phyloP scores from a whole-genome alignment of 1,139 yeast genomes.

The Pichia sp. region DNA sequence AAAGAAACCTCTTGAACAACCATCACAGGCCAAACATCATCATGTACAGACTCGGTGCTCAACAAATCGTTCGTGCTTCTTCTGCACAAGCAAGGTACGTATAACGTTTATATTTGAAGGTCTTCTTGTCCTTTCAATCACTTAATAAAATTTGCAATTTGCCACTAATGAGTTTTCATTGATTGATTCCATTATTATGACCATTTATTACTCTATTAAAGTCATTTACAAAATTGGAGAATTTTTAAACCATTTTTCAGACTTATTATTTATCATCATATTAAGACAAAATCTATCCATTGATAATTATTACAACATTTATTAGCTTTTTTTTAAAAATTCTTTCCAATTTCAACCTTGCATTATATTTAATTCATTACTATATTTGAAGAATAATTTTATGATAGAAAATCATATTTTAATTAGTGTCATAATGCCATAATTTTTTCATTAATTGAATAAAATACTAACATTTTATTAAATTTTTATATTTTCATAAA shows the following conservation, averaged over 20 bases:
- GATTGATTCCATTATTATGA: neutral
- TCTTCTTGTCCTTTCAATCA: neutral
- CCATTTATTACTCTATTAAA: too few species aligned
- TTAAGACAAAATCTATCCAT: too few species aligned
- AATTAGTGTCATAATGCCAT: too few species aligned
- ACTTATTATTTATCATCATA: too few species aligned
- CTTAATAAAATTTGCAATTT: neutral
- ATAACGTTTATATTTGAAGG: neutral
- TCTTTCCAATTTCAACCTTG: too few species aligned
- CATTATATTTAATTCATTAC: too few species aligned
- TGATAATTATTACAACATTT: too few species aligned
- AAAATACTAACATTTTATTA: conserved; percentile 1
- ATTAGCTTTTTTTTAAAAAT: too few species aligned
- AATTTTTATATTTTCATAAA: neutral
- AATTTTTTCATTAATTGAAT: neutral
- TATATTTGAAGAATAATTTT: too few species aligned
- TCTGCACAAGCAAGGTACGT: conserved; percentile 26
- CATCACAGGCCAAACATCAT: neutral
- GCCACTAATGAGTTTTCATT: neutral
- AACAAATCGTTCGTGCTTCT: conserved; percentile 53
- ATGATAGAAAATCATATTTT: too few species aligned
- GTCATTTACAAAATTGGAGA: too few species aligned
- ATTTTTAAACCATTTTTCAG: too few species aligned
- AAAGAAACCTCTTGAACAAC: neutral
- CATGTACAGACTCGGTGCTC: conserved; percentile 64